Evolutionary conservation across 1,139 yeast genomes (phyloP).

Genomic region (Candida glucosophila): DNA sequence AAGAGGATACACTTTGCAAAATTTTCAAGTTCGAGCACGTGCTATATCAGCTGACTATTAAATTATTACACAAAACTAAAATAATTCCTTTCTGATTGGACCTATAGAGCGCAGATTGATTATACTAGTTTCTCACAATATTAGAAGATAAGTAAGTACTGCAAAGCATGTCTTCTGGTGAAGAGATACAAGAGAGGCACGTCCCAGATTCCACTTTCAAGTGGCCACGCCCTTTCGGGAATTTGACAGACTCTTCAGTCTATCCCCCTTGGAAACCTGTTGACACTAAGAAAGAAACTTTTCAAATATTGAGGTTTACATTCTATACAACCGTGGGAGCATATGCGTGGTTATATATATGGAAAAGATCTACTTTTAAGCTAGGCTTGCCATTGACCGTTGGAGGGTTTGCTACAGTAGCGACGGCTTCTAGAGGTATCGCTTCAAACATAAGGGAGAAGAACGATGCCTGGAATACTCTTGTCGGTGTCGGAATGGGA

Average conservation of each 20-base stretch:
- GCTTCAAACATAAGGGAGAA: slow-evolving; percentile 38
- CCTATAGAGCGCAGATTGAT: slow-evolving; percentile 1
- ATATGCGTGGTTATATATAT: slow-evolving; percentile 39
- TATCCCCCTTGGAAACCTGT: slow-evolving; percentile 40
- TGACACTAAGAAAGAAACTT: slow-evolving; percentile 35
- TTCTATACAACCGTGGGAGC: slow-evolving; percentile 42
- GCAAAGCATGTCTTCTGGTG: slow-evolving; percentile 11
- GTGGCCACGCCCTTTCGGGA: slow-evolving; percentile 37
- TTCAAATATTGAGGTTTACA: slow-evolving; percentile 30
- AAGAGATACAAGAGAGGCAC: slow-evolving; percentile 8
- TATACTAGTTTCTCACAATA: not conserved
- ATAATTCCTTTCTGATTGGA: not conserved
- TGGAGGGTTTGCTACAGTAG: slow-evolving; percentile 35
- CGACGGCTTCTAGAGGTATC: slow-evolving; percentile 33
- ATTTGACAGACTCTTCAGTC: slow-evolving; percentile 29
- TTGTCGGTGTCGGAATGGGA: slow-evolving; percentile 38
- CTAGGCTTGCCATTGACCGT: slow-evolving; percentile 32
- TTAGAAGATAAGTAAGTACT: not conserved
- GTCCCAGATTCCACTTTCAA: slow-evolving; percentile 33
- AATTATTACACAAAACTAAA: slow-evolving; percentile 6
- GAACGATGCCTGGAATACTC: slow-evolving; percentile 43
- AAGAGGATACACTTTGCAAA: slow-evolving; percentile 1
- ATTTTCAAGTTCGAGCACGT: slow-evolving; percentile 3
- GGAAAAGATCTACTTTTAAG: slow-evolving; percentile 41
- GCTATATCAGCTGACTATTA: slow-evolving; percentile 8